Percentiles rank a stretch among this genome's conserved stretches.
phyloP scores from a whole-genome alignment of 1,139 yeast genomes.

The Magnusiomyces magnusii region DNA sequence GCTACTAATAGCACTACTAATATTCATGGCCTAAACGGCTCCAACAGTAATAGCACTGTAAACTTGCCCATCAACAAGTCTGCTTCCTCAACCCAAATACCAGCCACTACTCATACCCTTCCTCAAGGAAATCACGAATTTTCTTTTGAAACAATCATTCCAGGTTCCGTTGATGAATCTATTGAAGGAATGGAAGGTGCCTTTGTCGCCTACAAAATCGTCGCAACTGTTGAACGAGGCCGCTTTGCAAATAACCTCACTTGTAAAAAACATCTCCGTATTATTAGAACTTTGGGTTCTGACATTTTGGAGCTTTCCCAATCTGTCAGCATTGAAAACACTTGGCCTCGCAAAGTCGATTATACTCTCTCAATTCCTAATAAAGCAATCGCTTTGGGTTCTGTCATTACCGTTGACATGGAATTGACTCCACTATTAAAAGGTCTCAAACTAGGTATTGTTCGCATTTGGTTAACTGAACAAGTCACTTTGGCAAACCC shows the following conservation, averaged over 20 bases:
- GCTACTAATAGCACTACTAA: not conserved
- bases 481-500: slow-evolving; percentile 56
- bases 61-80: slow-evolving; percentile 6
- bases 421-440: slow-evolving; percentile 72
- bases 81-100: slow-evolving; percentile 2
- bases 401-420: slow-evolving; percentile 61
- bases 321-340: slow-evolving; percentile 88
- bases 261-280: slow-evolving; percentile 68
- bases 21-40: slow-evolving; percentile 1
- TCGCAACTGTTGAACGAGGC: slow-evolving; percentile 78
- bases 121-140: slow-evolving; percentile 80
- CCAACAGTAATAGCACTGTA: slow-evolving; percentile 5
- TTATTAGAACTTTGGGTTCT: slow-evolving; percentile 81
- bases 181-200: slow-evolving; percentile 89
- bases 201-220: slow-evolving; percentile 65
- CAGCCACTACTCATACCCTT: slow-evolving; percentile 27
- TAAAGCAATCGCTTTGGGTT: slow-evolving; percentile 86
- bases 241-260: slow-evolving; percentile 58
- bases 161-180: slow-evolving; percentile 81
- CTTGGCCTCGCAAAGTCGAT: slow-evolving; percentile 94
- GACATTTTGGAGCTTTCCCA: slow-evolving; percentile 86
- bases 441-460: slow-evolving; percentile 68
- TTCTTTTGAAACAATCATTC: slow-evolving; percentile 79
- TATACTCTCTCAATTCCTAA: slow-evolving; percentile 82
- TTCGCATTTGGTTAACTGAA: slow-evolving; percentile 62